Base-by-base conservation (phyloP, 208 protist genomes). In the Novymonas esmeraldas region DNA sequence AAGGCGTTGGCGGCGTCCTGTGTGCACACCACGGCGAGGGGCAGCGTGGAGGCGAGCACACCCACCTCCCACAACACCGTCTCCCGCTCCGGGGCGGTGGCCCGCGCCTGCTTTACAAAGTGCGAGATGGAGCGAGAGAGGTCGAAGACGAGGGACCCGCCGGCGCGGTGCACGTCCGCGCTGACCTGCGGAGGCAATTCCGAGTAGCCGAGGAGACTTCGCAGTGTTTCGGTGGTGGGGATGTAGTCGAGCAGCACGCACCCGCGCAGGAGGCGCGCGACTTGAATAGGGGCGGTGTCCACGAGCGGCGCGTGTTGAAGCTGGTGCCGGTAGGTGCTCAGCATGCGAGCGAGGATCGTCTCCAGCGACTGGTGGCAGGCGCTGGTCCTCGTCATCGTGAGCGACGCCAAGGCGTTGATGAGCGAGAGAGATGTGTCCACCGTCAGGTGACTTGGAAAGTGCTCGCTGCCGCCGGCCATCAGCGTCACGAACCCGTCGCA, bases 61-160 rank as follows among this genome's bases (percentile, higher is more conserved):
- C 78, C 81, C 6, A 31, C 20, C 2, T 55, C 59, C 88, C 88
- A 90, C 34, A 93, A 22, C 26, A 62, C 51, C 57, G 46, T 45
- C 34, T 76, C 58, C 16, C 64, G 63, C 38, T 26, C 44, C 29
- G 51, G 58, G n/a, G 54, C 45, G 38, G 67, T 48, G 6, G 33
- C 22, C 50, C 48, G 54, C 6, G 77, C 78, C 33, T 81, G 55
- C 16, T 71, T 76, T 11, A 64, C 63, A 50, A 93, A 85, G 64
- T 92, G 78, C 2, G 76, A 57, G 7, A 94, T 59, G 18, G 86
- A 82, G 34, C 91, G 81, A 2, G 84, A 77, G 14, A 93, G 52
- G 41, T 93, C 91, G 45, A 94, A 94, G 7, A 94, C 41, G 10
- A 92, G 65, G 11, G 73, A 59, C 16, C 71, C 80, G 14, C 82